Percentiles rank a stretch among this genome's conserved stretches.
Conservation (phyloP, 2,329 filamentous ascomycete genomes). For the Microsporum ferrugineum region DNA sequence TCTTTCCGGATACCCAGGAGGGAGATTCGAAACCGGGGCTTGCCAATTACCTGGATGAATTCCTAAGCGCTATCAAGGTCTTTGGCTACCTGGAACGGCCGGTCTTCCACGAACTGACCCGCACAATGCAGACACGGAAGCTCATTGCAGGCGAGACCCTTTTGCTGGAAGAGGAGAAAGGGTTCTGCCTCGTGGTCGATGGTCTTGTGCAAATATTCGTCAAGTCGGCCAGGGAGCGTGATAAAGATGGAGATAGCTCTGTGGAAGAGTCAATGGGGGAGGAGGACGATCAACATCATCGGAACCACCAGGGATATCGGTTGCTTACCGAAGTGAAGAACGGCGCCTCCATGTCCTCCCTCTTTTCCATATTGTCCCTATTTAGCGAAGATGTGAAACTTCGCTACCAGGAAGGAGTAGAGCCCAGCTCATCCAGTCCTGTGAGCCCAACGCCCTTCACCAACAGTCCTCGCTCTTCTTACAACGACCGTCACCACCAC, state of each 20-base stretch:
- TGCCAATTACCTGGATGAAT: slow-evolving; percentile 95
- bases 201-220: slow-evolving; percentile 96
- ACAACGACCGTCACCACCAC: background rate
- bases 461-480: slow-evolving; percentile 21
- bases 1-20: slow-evolving; percentile 88
- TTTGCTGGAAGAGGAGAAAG: slow-evolving; percentile 91
- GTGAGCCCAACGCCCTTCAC: slow-evolving; percentile 20
- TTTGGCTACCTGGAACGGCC: slow-evolving; percentile 94
- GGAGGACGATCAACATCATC: slow-evolving; percentile 44
- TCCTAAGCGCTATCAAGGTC: slow-evolving; percentile 95
- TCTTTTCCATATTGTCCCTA: slow-evolving; percentile 86
- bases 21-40: slow-evolving; percentile 80
- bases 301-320: slow-evolving; percentile 74
- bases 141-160: slow-evolving; percentile 92
- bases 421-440: slow-evolving; percentile 28
- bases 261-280: slow-evolving; percentile 31
- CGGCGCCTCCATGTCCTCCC: slow-evolving; percentile 92
- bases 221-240: slow-evolving; percentile 56
- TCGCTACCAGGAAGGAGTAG: slow-evolving; percentile 50
- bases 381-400: slow-evolving; percentile 93
- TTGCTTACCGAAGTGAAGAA: slow-evolving; percentile 95
- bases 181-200: slow-evolving; percentile 94
- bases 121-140: slow-evolving; percentile 96
- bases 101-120: slow-evolving; percentile 92
- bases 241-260: slow-evolving; percentile 25